Base-by-base conservation (phyloP, 2,329 filamentous ascomycete genomes). In the Tolypocladium ophioglossoides region DNA sequence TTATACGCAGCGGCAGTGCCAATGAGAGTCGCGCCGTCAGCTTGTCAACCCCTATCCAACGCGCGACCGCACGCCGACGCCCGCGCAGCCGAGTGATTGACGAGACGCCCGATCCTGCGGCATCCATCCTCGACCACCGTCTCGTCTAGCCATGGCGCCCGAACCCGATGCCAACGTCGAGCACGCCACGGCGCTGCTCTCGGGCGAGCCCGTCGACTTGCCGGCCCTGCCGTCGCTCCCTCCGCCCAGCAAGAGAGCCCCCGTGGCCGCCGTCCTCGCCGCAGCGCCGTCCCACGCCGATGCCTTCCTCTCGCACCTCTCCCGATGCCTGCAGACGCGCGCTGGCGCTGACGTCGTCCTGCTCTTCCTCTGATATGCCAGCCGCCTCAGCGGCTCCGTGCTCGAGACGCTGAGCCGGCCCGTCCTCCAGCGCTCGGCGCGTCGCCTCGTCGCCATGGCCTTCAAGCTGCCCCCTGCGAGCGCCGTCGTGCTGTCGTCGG, bases 271-370 rank as follows among this genome's bases (percentile, higher is more conserved):
- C 16, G 52, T 54, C 40, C 24, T 62, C 32, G 53, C 56, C 30
- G 57, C 58, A n/a, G 58, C 55, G 12, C 62, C 65, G 22, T 56
- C 58, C 39, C 59, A 57, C 62, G 38, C 74, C 61, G 80, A 84
- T 64, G 72, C 70, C 66, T 79, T 82, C 65, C 68, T 85, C 58
- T 66, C 74, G 30, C 77, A 78, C 67, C 74, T 84, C 50, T 72
- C 78, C 64, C 83, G 83, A 59, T 81, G 87, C 65, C 75, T 90
- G 61, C 78, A 82, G 59, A 86, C 85, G 11, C 82, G 86, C 47
- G 70, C 78, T 38, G 86, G 87, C 64, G 82, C 86, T 67, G 87
- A 91, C 71, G 79, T 80, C 50, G 75, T 84, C 57, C 82, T 91
- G 62, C 79, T 85, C 58, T 81, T 86, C 60, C 67, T 85, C 57